A percentile compares a stretch with the other conserved stretches of the same genome.
These are phyloP conservation scores for Aspergillus fischeri DNA, from an alignment of 2,329 filamentous ascomycete species.

Conservation along the genomic window DNA sequence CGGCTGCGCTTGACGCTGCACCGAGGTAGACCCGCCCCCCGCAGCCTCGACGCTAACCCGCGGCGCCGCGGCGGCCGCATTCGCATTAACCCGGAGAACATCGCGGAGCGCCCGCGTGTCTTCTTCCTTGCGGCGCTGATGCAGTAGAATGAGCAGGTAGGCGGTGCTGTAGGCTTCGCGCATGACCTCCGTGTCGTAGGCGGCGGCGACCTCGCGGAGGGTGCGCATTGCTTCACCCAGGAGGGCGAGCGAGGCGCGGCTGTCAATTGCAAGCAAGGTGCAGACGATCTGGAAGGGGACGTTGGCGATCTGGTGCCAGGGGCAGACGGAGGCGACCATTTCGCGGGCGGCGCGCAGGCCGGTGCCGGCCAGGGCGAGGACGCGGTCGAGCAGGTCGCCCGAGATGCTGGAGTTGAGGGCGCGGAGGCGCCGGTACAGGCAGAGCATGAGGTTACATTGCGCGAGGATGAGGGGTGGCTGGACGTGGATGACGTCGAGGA, in stretches of 20 bases:
- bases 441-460: constrained; percentile 54
- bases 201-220: constrained; percentile 39
- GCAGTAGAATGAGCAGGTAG: constrained; percentile 50
- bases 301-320: constrained; percentile 59
- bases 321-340: constrained; percentile 43
- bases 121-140: constrained; percentile 49
- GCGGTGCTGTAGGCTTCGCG: constrained; percentile 54
- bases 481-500: constrained; percentile 41
- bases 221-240: constrained; percentile 51
- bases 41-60: constrained; percentile 5
- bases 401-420: constrained; percentile 48
- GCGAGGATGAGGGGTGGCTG: constrained; percentile 45
- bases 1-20: constrained; percentile 4
- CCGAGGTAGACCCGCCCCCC: background rate
- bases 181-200: constrained; percentile 47
- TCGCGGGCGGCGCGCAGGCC: constrained; percentile 47
- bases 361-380: constrained; percentile 44
- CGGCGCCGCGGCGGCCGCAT: constrained; percentile 26
- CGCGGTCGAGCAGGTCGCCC: constrained; percentile 41
- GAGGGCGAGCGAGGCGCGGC: constrained; percentile 44
- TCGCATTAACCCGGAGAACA: constrained; percentile 29
- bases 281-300: constrained; percentile 58
- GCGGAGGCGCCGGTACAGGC: constrained; percentile 53
- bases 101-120: constrained; percentile 35
- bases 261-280: constrained; percentile 54